phyloP scores from a whole-genome alignment of 805 yeast genomes.

The Scheffersomyces amazonensis region DNA sequence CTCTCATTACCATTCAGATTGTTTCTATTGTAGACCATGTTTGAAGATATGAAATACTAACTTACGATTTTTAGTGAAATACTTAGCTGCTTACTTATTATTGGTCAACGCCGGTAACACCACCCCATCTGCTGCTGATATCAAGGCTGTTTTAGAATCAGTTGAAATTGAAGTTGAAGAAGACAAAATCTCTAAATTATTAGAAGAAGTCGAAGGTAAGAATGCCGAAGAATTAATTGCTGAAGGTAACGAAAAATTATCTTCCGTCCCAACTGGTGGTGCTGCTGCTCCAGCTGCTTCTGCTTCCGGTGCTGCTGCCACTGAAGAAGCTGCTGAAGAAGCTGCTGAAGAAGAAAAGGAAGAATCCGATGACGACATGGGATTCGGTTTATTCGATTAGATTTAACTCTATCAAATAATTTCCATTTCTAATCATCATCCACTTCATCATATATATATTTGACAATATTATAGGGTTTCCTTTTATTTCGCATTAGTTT shows the following conservation, averaged over 20 bases:
- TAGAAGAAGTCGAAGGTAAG: conserved; percentile 92
- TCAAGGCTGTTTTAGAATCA: conserved; percentile 84
- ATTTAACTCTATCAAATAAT: not conserved
- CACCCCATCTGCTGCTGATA: conserved; percentile 90
- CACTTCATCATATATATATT: not conserved
- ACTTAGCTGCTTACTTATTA: conserved; percentile 99
- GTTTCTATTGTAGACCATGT: too few relatives aligned
- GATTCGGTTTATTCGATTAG: conserved; percentile 98
- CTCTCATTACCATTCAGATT: too few relatives aligned
- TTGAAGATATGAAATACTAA: conserved; percentile 8
- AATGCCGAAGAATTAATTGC: conserved; percentile 85
- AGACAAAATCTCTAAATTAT: conserved; percentile 74
- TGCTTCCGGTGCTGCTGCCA: conserved; percentile 70
- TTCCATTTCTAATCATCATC: not conserved
- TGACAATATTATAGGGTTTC: too few relatives aligned
- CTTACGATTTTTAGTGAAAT: conserved; percentile 56
- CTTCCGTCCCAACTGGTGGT: conserved; percentile 97
- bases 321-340: conserved; percentile 69
- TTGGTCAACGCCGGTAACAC: conserved; percentile 96
- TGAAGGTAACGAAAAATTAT: conserved; percentile 93
- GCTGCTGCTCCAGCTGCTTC: conserved; percentile 81
- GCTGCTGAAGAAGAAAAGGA: conserved; percentile 64
- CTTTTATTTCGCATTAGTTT: too few relatives aligned
- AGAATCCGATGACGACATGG: conserved; percentile 78
- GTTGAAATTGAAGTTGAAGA: conserved; percentile 96